A percentile compares a stretch with the other conserved stretches of the same genome.
Conservation (phyloP, 768 basidiomycete species). For the Hemileccinum rubropunctum region DNA sequence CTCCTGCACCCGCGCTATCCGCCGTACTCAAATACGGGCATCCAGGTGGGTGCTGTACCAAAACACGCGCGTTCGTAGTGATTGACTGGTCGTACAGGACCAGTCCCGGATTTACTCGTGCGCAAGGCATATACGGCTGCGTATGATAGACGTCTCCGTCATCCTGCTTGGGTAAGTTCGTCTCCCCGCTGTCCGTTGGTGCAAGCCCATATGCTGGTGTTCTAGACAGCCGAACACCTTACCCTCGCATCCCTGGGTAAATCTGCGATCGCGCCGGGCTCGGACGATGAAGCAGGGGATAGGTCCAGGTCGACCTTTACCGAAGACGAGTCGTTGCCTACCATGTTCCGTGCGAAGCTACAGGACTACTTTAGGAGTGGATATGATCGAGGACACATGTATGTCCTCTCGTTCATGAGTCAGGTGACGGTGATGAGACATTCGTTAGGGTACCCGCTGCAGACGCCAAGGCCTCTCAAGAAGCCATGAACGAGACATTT, state of each 20-base stretch:
- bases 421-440: not conserved
- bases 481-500: slow-evolving; percentile 97
- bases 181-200: not conserved
- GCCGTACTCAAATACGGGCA: slow-evolving; percentile 50
- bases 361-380: slow-evolving; percentile 92
- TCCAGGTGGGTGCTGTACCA: slow-evolving; percentile 16
- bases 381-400: slow-evolving; percentile 98
- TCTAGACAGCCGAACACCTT: slow-evolving; percentile 92
- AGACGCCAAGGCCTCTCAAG: slow-evolving; percentile 88
- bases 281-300: slow-evolving; percentile 52
- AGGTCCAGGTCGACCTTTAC: slow-evolving; percentile 73
- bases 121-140: slow-evolving; percentile 84
- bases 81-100: slow-evolving; percentile 52
- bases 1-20: slow-evolving; percentile 13
- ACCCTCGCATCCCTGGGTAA: slow-evolving; percentile 72
- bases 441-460: slow-evolving; percentile 85
- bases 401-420: slow-evolving; percentile 25
- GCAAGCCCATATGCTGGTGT: not conserved
- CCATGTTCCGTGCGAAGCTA: slow-evolving; percentile 74
- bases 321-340: slow-evolving; percentile 81
- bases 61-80: not conserved
- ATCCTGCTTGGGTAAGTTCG: slow-evolving; percentile 85
- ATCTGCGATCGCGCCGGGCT: slow-evolving; percentile 35
- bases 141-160: slow-evolving; percentile 86
- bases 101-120: slow-evolving; percentile 74